A percentile compares a stretch with the other conserved stretches of the same genome.
These are phyloP conservation scores for Miamiensis avidus DNA, from an alignment of 169 alveolate genomes.

Conservation along the genomic window DNA sequence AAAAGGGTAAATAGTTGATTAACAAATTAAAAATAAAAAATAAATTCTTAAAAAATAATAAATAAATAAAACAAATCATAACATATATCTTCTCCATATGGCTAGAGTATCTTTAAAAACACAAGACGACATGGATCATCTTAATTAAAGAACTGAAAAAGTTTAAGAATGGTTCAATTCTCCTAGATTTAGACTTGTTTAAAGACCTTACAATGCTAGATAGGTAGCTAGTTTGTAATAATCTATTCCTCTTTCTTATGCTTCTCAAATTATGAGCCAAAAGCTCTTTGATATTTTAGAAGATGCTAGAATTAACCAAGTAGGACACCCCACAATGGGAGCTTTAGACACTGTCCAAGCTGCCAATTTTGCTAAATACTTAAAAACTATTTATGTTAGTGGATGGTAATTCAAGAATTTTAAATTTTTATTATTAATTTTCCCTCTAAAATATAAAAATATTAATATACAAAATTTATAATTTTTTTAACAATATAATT, in stretches of 20 bases:
- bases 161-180: conserved; percentile 46
- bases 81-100: too few species aligned
- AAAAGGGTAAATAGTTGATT: too few species aligned
- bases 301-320: conserved; percentile 48
- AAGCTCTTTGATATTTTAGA: conserved; percentile 69
- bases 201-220: conserved; percentile 65
- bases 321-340: conserved; percentile 62
- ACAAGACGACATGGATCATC: background rate
- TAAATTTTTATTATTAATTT: too few species aligned
- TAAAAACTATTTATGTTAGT: conserved; percentile 76
- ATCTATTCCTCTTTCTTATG: conserved; percentile 42
- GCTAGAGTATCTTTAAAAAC: background rate
- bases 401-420: conserved; percentile 71
- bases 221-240: conserved; percentile 59
- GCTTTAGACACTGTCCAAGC: conserved; percentile 82
- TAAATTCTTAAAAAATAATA: too few species aligned
- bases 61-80: too few species aligned
- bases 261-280: conserved; percentile 57
- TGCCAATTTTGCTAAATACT: conserved; percentile 72
- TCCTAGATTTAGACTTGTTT: conserved; percentile 47
- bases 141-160: conserved; percentile 2
- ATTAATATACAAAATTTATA: too few species aligned
- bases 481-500: too few species aligned
- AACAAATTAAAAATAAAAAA: too few species aligned
- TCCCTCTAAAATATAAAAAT: too few species aligned